These are phyloP conservation scores for Cicer pinnatifidum DNA, from an alignment of 306 rosid genomes.

Conservation along the genomic window DNA sequence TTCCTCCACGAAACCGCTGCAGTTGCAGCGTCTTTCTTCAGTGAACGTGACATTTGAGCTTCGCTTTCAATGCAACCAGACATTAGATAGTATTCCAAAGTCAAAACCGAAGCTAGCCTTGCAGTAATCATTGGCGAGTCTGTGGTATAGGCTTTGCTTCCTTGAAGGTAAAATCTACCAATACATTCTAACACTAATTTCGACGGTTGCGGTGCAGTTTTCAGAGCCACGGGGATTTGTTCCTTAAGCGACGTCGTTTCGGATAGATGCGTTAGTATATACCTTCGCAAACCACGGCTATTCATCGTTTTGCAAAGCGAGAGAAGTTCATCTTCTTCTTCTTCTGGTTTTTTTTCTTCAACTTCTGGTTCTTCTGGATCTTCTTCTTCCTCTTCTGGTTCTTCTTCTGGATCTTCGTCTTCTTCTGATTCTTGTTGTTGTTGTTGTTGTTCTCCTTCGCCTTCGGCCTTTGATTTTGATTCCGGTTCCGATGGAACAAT, in stretches of 20 bases:
- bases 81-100: slow-evolving; percentile 57
- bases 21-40: slow-evolving; percentile 49
- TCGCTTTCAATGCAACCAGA: slow-evolving; percentile 50
- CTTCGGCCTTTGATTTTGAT: neutral
- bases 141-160: slow-evolving; percentile 55
- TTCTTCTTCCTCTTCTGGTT: neutral
- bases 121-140: slow-evolving; percentile 55
- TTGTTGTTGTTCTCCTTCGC: neutral
- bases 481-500: slow-evolving; percentile 8
- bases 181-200: slow-evolving; percentile 64
- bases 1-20: slow-evolving; percentile 63
- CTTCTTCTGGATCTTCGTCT: neutral
- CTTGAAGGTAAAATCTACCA: slow-evolving; percentile 65
- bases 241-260: slow-evolving; percentile 44
- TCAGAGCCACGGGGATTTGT: slow-evolving; percentile 53
- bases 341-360: neutral
- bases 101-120: slow-evolving; percentile 55
- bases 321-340: slow-evolving; percentile 36
- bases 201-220: slow-evolving; percentile 53
- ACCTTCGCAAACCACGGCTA: slow-evolving; percentile 62
- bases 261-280: slow-evolving; percentile 44
- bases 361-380: neutral
- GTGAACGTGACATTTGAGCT: slow-evolving; percentile 25
- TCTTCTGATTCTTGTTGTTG: neutral
- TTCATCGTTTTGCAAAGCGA: slow-evolving; percentile 54